These are phyloP conservation scores for Fusarium sacchari DNA, from an alignment of 2,329 filamentous ascomycete genomes.

Conservation along the genomic window DNA sequence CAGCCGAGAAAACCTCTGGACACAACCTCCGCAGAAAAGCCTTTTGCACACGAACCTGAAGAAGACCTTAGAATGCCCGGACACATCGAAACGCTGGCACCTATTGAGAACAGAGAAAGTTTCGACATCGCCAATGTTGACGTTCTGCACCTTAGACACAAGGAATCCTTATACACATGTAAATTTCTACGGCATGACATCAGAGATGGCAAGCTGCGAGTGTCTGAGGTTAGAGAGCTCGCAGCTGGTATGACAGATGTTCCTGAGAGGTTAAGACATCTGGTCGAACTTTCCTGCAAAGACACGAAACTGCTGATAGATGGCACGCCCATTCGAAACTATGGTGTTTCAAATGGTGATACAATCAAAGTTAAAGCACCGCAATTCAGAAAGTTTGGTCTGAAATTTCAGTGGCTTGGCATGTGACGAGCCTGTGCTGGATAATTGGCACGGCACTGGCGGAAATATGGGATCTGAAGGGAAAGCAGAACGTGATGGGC, in stretches of 20 bases:
- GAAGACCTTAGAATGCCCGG: rapidly evolving
- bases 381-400: not conserved
- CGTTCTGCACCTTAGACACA: not conserved
- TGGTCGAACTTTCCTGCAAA: not conserved
- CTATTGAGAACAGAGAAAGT: rapidly evolving
- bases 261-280: not conserved
- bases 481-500: not conserved
- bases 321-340: rapidly evolving
- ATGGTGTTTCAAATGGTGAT: not conserved
- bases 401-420: rapidly evolving
- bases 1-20: rapidly evolving
- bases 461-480: rapidly evolving
- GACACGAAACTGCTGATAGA: rapidly evolving
- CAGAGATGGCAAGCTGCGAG: not conserved
- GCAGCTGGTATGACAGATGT: rapidly evolving
- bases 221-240: not conserved
- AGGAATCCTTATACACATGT: too few species aligned
- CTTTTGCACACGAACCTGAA: rapidly evolving
- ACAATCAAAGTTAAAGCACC: not conserved
- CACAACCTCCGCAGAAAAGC: too few species aligned
- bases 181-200: not conserved
- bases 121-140: not conserved
- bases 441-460: rapidly evolving
- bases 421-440: rapidly evolving
- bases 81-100: rapidly evolving